Conservation (phyloP, 2,329 filamentous ascomycete species). For the Pseudonectria foliicola region DNA sequence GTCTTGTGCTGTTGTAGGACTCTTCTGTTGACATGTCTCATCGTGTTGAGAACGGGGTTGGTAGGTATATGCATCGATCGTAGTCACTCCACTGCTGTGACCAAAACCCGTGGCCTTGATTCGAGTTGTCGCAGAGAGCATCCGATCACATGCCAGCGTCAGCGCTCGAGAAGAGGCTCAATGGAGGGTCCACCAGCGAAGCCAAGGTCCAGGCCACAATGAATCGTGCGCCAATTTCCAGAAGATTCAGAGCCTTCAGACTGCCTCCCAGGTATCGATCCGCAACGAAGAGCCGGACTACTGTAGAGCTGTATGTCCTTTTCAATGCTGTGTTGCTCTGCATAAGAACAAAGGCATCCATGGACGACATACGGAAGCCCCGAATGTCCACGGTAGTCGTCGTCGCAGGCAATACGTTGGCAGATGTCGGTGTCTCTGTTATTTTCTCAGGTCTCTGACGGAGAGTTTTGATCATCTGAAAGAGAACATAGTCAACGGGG, state of each 20-base stretch:
- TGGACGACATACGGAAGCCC: conserved; percentile 40
- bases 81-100: no score
- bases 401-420: conserved; percentile 10
- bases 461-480: conserved; percentile 38
- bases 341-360: conserved; percentile 43
- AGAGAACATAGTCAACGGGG: conserved; percentile 32
- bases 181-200: neutral
- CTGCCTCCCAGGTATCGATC: conserved; percentile 34
- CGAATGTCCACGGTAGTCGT: conserved; percentile 33
- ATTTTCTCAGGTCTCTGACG: conserved; percentile 36
- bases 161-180: no score
- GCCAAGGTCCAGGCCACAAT: conserved; percentile 27
- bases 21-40: no score
- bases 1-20: no score
- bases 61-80: no score
- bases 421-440: conserved; percentile 34
- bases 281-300: conserved; percentile 38
- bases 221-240: conserved; percentile 26
- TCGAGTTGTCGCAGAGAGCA: no score
- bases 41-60: no score
- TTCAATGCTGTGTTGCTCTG: conserved; percentile 21
- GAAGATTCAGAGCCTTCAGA: conserved; percentile 19
- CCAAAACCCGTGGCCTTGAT: no score
- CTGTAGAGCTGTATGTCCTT: conserved; percentile 29
- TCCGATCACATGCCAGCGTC: no score